A percentile compares a stretch with the other conserved stretches of the same genome.
phyloP scores from a whole-genome alignment of 2,329 filamentous ascomycete species.

The Phialophora macrospora region DNA sequence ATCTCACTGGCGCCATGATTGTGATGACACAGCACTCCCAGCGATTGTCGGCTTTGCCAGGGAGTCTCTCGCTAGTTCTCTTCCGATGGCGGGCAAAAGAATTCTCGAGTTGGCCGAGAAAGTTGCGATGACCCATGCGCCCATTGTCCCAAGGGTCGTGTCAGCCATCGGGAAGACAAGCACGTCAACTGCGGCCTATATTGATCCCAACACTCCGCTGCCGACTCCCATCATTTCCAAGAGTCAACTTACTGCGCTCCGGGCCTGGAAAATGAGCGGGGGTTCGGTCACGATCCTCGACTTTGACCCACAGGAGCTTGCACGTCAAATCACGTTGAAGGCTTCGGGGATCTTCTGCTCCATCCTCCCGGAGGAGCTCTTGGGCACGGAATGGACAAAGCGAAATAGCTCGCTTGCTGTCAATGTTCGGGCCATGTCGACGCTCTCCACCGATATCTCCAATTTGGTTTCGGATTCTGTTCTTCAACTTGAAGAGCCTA shows the following conservation, averaged over 20 bases:
- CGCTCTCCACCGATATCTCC: constrained; percentile 86
- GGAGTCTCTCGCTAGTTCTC: constrained; percentile 66
- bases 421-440: constrained; percentile 93
- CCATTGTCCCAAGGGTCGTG: constrained; percentile 79
- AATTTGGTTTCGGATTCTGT: constrained; percentile 94
- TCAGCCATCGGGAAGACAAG: constrained; percentile 89
- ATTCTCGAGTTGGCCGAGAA: constrained; percentile 79
- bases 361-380: constrained; percentile 87
- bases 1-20: constrained; percentile 86
- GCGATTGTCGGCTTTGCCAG: constrained; percentile 81
- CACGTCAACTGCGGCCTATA: constrained; percentile 72
- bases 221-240: constrained; percentile 74
- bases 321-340: constrained; percentile 88
- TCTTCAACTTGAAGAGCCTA: constrained; percentile 82
- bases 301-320: constrained; percentile 88
- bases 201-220: constrained; percentile 72
- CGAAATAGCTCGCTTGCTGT: constrained; percentile 76
- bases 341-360: constrained; percentile 90
- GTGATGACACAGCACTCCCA: constrained; percentile 75
- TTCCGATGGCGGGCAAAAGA: constrained; percentile 80
- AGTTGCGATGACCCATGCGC: constrained; percentile 72
- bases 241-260: constrained; percentile 74
- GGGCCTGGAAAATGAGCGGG: constrained; percentile 75
- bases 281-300: constrained; percentile 76
- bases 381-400: constrained; percentile 94